phyloP scores from a whole-genome alignment of 495 filamentous ascomycete species.

The Podospora appendiculata region DNA sequence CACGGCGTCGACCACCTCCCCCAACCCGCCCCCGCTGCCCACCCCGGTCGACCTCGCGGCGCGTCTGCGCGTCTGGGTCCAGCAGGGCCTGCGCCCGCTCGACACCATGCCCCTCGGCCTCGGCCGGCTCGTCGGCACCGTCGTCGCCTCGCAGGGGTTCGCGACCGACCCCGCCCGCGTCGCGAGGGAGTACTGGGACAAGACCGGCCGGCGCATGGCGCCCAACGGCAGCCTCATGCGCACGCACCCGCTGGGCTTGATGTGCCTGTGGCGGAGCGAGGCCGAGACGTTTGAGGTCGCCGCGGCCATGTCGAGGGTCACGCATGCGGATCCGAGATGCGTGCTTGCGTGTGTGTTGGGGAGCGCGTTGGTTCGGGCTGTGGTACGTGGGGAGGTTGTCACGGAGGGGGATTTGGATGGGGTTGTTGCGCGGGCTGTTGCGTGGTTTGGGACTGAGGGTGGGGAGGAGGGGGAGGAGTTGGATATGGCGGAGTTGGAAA shows the following conservation, averaged over 20 bases:
- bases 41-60: conserved; percentile 25
- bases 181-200: conserved; percentile 29
- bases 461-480: conserved; percentile 19
- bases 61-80: conserved; percentile 32
- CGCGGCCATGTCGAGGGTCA: conserved; percentile 21
- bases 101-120: conserved; percentile 35
- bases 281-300: conserved; percentile 26
- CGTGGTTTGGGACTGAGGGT: conserved; percentile 10
- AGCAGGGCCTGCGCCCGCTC: conserved; percentile 30
- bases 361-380: conserved; percentile 30
- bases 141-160: conserved; percentile 23
- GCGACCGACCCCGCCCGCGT: conserved; percentile 19
- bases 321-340: conserved; percentile 41
- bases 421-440: conserved; percentile 14
- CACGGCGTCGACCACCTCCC: conserved; percentile 6
- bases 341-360: conserved; percentile 35
- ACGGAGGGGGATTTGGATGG: conserved; percentile 25
- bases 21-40: conserved; percentile 3
- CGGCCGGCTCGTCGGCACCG: conserved; percentile 27
- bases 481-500: conserved; percentile 27
- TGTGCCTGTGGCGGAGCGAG: conserved; percentile 22
- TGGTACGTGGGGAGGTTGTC: conserved; percentile 33
- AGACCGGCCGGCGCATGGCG: conserved; percentile 21
- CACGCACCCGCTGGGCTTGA: conserved; percentile 35
- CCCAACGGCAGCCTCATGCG: conserved; percentile 44